These are phyloP conservation scores for Hypoxylon sp. DNA, from an alignment of 2,329 filamentous ascomycete genomes.

Conservation along the genomic window DNA sequence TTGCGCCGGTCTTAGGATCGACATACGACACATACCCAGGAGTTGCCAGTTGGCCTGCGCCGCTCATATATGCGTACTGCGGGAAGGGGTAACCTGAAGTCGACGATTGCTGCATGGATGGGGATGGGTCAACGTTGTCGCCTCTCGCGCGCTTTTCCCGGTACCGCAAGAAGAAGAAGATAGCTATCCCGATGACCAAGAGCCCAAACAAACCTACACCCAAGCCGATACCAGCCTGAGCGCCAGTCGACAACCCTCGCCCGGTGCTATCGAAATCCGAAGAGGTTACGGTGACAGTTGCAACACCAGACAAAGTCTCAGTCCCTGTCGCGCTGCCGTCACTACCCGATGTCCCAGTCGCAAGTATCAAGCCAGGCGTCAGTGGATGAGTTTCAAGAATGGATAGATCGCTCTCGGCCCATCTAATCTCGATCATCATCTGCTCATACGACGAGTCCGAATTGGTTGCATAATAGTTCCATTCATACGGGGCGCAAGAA, in stretches of 20 bases:
- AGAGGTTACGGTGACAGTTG: background rate
- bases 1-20: slow-evolving; percentile 20
- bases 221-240: slow-evolving; percentile 27
- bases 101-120: slow-evolving; percentile 5
- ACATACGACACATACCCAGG: slow-evolving; percentile 18
- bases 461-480: slow-evolving; percentile 34
- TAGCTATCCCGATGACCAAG: slow-evolving; percentile 1
- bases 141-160: slow-evolving; percentile 11
- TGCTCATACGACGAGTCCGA: slow-evolving; percentile 20
- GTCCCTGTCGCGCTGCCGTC: slow-evolving; percentile 5
- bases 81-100: slow-evolving; percentile 8
- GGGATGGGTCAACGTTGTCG: background rate
- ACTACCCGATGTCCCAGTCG: slow-evolving; percentile 1
- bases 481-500: slow-evolving; percentile 27
- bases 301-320: background rate
- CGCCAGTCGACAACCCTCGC: slow-evolving; percentile 9
- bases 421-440: slow-evolving; percentile 42
- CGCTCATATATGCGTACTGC: slow-evolving; percentile 16
- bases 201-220: slow-evolving; percentile 25
- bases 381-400: slow-evolving; percentile 40
- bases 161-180: slow-evolving; percentile 28
- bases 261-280: background rate
- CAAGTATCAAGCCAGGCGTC: slow-evolving; percentile 32
- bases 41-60: slow-evolving; percentile 10
- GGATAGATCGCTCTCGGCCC: slow-evolving; percentile 37